phyloP scores from a whole-genome alignment of 2,329 filamentous ascomycete species.

The Alternaria sp. region DNA sequence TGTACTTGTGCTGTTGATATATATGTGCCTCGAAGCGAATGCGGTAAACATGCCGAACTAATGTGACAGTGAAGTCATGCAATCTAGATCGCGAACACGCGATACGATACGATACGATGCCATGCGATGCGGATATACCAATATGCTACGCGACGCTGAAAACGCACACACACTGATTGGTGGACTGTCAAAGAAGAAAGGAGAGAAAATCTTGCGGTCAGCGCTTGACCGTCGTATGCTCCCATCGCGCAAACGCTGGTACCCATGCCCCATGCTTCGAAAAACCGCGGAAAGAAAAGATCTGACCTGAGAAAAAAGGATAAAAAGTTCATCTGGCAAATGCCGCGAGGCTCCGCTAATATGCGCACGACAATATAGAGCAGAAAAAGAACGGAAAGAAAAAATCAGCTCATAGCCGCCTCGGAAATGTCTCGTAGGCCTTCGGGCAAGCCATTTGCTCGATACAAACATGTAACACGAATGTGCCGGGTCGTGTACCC shows the following conservation, averaged over 20 bases:
- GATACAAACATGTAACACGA: constrained; percentile 3
- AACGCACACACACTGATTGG: neutral
- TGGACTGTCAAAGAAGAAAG: neutral
- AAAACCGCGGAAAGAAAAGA: neutral
- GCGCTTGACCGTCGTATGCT: constrained; percentile 17
- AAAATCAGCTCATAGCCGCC: neutral
- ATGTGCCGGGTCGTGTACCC: neutral
- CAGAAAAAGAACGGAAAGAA: neutral
- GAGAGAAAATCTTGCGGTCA: constrained; percentile 9
- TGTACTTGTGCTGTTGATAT: neutral
- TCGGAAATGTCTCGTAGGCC: neutral
- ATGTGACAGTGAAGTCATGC: neutral
- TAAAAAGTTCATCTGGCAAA: too few relatives aligned
- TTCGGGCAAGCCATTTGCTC: neutral
- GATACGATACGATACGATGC: neutral
- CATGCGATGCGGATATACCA: neutral
- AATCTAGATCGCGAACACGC: neutral
- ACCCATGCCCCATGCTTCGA: neutral
- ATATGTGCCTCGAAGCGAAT: neutral
- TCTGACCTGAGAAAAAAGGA: neutral
- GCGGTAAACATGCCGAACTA: neutral
- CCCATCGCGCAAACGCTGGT: neutral
- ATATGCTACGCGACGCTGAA: neutral
- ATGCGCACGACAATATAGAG: constrained; percentile 1
- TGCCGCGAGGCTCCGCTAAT: constrained; percentile 1